These are phyloP conservation scores for Effrenium voratum DNA, from an alignment of 73 alveolate species.

Conservation along the genomic window DNA sequence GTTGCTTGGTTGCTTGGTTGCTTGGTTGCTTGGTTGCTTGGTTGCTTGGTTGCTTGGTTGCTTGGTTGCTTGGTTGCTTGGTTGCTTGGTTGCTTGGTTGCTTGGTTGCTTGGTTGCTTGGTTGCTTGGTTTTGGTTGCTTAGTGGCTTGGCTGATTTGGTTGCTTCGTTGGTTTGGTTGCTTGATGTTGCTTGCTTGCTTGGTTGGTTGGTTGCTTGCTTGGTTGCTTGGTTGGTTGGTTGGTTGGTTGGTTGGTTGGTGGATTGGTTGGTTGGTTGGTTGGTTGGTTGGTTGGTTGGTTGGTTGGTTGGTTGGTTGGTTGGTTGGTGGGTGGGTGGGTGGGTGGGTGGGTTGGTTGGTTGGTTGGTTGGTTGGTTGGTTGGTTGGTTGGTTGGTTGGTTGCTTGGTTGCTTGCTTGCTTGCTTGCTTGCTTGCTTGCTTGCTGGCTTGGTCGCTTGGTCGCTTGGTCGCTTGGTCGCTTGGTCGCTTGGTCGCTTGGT, in stretches of 20 bases:
- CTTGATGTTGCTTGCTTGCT: neutral
- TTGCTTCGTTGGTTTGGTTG: neutral
- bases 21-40: neutral
- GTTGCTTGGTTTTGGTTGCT: neutral
- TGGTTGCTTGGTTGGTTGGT: neutral
- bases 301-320: neutral
- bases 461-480: neutral
- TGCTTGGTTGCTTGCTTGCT: neutral
- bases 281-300: neutral
- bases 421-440: neutral
- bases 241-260: neutral
- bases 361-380: neutral
- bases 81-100: neutral
- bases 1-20: neutral
- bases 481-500: neutral
- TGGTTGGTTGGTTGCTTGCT: neutral
- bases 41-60: neutral
- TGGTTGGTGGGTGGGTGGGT: neutral
- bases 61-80: conserved; percentile 3
- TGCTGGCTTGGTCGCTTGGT: neutral
- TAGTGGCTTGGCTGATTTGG: neutral
- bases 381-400: neutral
- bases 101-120: neutral
- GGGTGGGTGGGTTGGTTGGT: neutral
- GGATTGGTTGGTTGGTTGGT: neutral